These are phyloP conservation scores for Epichloe festucae DNA, from an alignment of 2,329 filamentous ascomycete genomes.

Conservation along the genomic window DNA sequence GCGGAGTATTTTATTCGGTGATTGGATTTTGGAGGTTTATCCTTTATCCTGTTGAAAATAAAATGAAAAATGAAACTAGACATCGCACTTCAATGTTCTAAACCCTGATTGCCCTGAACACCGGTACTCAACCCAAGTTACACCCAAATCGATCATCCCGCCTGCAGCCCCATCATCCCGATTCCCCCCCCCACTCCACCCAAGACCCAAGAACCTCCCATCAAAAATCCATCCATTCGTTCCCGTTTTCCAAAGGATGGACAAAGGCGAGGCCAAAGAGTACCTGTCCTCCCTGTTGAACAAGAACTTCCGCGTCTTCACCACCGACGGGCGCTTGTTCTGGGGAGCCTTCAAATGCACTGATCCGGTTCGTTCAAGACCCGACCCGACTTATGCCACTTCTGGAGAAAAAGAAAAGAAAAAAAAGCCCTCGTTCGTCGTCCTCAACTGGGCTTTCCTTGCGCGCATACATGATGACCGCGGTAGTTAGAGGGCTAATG, in stretches of 20 bases:
- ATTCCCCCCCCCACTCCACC: background rate
- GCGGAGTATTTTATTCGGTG: no score
- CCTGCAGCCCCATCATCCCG: background rate
- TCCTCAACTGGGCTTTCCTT: no score
- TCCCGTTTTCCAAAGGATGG: conserved; percentile 19
- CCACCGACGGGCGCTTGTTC: conserved; percentile 77
- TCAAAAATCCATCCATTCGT: background rate
- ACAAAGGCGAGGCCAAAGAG: conserved; percentile 37
- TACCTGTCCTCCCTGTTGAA: conserved; percentile 58
- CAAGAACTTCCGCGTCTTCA: conserved; percentile 66
- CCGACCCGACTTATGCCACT: no score
- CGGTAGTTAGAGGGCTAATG: no score
- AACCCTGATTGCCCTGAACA: no score
- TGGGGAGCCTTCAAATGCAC: conserved; percentile 89
- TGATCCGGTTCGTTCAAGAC: conserved; percentile 54
- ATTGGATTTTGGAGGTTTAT: no score
- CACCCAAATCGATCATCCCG: no score
- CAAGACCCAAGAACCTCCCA: background rate
- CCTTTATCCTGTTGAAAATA: no score
- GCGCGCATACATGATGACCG: background rate
- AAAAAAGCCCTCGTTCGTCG: background rate
- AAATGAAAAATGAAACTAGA: no score
- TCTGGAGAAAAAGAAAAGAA: no score
- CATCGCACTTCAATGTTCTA: no score
- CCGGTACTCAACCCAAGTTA: no score